phyloP scores from a whole-genome alignment of 225 moss, liverwort and hornwort species.

The Pseudoscleropodium purum region DNA sequence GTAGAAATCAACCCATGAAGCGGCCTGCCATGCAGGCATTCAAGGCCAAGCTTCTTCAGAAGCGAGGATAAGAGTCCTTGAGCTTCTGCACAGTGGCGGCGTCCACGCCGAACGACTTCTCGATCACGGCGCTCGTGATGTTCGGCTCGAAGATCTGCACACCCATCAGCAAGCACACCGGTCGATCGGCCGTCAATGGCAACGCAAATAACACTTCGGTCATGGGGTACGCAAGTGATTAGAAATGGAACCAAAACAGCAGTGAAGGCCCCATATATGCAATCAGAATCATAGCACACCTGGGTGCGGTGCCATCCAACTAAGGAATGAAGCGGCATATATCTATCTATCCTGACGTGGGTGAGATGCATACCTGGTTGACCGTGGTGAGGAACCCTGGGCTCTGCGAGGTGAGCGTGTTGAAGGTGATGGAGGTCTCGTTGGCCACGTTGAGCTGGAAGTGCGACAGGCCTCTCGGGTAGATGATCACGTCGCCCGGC shows the following conservation, averaged over 20 bases:
- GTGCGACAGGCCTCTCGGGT: background rate
- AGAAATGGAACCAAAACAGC: background rate
- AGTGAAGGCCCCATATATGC: background rate
- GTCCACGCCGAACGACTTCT: background rate
- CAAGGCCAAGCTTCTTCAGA: too few relatives aligned
- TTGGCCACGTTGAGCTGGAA: background rate
- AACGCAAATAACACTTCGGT: background rate
- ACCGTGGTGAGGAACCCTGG: background rate
- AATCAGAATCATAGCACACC: background rate
- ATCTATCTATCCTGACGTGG: too few relatives aligned
- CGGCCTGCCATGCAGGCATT: background rate
- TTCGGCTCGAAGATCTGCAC: background rate
- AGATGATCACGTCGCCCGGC: constrained; percentile 9
- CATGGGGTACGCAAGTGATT: background rate
- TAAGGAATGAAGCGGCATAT: background rate
- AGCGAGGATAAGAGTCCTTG: background rate
- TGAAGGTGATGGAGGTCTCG: background rate
- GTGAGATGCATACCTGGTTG: background rate
- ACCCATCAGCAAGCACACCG: background rate
- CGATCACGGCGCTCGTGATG: background rate
- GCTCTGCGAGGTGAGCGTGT: constrained; percentile 5
- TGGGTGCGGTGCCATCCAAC: background rate
- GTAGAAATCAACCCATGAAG: background rate
- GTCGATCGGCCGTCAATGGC: too few relatives aligned
- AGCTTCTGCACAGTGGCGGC: background rate